Base-by-base conservation (phyloP, 202 grass and related monocot genomes). In the Brachypodium distachyon region DNA sequence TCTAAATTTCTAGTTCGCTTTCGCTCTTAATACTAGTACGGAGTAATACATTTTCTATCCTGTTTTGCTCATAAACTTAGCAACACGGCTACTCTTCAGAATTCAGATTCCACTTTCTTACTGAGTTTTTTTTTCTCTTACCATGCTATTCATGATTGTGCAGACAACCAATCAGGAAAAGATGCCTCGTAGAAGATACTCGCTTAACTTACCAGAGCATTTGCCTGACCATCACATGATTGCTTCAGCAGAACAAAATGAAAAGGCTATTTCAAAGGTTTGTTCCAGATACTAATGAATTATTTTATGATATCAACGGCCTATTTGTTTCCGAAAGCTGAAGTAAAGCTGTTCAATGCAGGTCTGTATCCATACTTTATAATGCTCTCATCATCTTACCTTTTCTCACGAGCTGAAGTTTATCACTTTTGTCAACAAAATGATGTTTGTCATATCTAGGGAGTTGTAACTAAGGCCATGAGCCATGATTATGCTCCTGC, bases 221-320 rank as follows among this genome's bases (percentile, higher is more conserved):
- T 77, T 77, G 48, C 70, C 57, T 11, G 76, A 75, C 12, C 47
- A 47, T 62, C 23, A 31, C 47, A 26, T 84, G 44, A 58, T 76
- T 46, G 28, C 62, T 56, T 28, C 70, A 3, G 22, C 48, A 37
- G 76, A 84, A n/a, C 67, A 28, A 76, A 64, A 66, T 76, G 86
- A 81, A 62, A 84, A 53, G 51, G 29, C 31, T 42, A 81, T 71
- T 75, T 77, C 81, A 22, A 88, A 88, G 86, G 86, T 88, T 59
- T 51, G 81, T 71, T 72, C 86, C 48, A 47, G 36, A 62, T 27
- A 1, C 52, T 52, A 29, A 53, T 31, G 58, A 83, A 72, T 74
- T 74, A 38, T n/a, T 74, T 61, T 68, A 68, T 83, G 51, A 69
- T 70, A 53, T 83, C 44, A 62, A 88, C 53, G 69, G 37, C 61